These are phyloP conservation scores for Aphanocladium album DNA, from an alignment of 2,329 filamentous ascomycete species.

Conservation along the genomic window DNA sequence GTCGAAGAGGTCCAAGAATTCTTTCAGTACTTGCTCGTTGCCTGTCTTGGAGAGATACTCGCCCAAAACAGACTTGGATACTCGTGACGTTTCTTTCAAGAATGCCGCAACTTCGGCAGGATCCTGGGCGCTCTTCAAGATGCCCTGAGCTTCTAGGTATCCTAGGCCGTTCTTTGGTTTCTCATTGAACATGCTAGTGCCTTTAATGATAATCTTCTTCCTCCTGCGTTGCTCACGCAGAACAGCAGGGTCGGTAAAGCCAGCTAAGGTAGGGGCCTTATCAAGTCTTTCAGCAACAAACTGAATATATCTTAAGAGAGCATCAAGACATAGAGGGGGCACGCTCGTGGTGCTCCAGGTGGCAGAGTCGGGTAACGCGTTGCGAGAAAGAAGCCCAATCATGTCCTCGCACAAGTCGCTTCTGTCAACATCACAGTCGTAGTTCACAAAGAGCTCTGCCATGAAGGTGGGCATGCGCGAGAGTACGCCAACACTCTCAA, in stretches of 20 bases:
- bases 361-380: conserved; percentile 92
- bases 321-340: conserved; percentile 88
- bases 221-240: conserved; percentile 69
- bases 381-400: conserved; percentile 85
- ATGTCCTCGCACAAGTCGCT: conserved; percentile 93
- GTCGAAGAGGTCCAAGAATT: conserved; percentile 83
- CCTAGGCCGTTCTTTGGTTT: conserved; percentile 84
- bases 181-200: conserved; percentile 90
- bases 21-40: conserved; percentile 78
- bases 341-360: conserved; percentile 99
- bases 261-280: conserved; percentile 58
- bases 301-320: conserved; percentile 83
- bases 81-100: conserved; percentile 75
- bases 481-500: conserved; percentile 88
- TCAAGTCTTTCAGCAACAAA: conserved; percentile 84
- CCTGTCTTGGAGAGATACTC: conserved; percentile 90
- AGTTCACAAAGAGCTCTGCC: conserved; percentile 94
- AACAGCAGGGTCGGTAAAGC: conserved; percentile 58
- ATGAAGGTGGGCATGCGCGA: conserved; percentile 92
- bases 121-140: conserved; percentile 72
- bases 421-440: conserved; percentile 90
- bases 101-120: conserved; percentile 79
- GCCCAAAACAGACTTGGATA: conserved; percentile 86
- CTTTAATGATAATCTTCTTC: conserved; percentile 86
- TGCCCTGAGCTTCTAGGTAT: conserved; percentile 77